phyloP scores from a whole-genome alignment of 78 protist genomes.

The Pigoraptor vietnamica region DNA sequence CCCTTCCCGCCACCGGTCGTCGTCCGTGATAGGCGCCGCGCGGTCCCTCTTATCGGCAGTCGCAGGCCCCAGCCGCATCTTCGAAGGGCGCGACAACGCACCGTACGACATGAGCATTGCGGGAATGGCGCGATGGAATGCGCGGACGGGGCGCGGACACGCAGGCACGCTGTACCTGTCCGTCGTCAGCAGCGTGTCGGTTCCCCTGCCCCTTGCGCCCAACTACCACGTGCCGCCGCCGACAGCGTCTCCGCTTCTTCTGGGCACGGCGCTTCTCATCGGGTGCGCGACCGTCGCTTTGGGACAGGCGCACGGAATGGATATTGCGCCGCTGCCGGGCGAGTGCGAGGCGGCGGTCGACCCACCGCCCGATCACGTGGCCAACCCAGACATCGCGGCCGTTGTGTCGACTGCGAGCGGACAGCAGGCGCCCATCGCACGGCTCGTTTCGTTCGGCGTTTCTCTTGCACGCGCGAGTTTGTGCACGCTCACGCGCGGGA shows the following conservation, averaged over 20 bases:
- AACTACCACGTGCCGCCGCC: not conserved
- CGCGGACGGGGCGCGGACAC: not conserved
- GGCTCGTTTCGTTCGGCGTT: too few species aligned
- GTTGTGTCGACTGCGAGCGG: too few species aligned
- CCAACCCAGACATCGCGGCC: too few species aligned
- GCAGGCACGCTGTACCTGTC: not conserved
- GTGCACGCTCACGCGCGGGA: too few species aligned
- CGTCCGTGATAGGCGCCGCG: not conserved
- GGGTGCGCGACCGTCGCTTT: too few species aligned
- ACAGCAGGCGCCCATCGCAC: too few species aligned
- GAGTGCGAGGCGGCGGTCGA: too few species aligned
- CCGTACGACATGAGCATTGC: not conserved
- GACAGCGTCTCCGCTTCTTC: not conserved
- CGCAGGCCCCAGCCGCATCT: not conserved
- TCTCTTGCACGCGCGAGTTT: too few species aligned
- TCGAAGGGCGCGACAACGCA: not conserved
- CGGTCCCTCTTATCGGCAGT: not conserved
- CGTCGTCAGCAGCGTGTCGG: not conserved
- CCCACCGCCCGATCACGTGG: too few species aligned
- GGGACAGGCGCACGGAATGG: not conserved
- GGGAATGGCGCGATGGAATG: not conserved
- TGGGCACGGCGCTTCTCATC: not conserved
- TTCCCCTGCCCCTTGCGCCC: too few species aligned
- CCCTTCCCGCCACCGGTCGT: not conserved
- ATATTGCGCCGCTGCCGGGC: too few species aligned